Base-by-base conservation (phyloP, 139 green algal species). In the Marvania coccoides region DNA sequence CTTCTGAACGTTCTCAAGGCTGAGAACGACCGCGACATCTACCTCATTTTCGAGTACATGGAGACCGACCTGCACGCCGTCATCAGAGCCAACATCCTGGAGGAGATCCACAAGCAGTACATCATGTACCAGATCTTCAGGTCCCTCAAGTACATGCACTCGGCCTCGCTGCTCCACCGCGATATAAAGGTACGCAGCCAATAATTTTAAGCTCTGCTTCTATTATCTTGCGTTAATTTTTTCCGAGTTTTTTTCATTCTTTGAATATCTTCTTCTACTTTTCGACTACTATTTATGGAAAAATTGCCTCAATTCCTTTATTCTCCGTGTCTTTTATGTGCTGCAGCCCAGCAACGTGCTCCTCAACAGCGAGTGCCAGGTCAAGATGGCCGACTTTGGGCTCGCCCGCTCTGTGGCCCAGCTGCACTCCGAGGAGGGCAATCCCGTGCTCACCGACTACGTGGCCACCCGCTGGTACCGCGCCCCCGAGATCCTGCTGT, bases 71-170 rank as follows among this genome's bases (percentile, higher is more conserved):
- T 97, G 78, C 90, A 96, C 66, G 89, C 92, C 6, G 92, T 96
- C 30, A 95, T 97, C 55, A 81, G 92, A 2, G 92, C 92, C 14
- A 93, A 95, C 79, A 97, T 98, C 34, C 70, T 98, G 63, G 89
- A 97, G 72, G 91, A 98, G 9, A 83, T 95, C 19, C 93, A 98
- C 79, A 96, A 97, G 75, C 89, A 93, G 77, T 99, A 97, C 78
- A 95, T 96, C 58, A 98, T 99, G 91, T 98, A 97, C 75, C 94
- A 99, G 77, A 83, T 99, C n/a, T 92, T 99, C 72, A 88, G 88
- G 34, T 72, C 86, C 0, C 84, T 98, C 28, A 96, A 96, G 73
- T 99, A 96, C 87, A 93, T 99, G 85, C 94, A 99, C 84, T 87
- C 87, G 0, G 93, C 89, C 2, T 79, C 96, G 67, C 74, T 99